A percentile compares a stretch with the other conserved stretches of the same genome.
Conservation (phyloP, 2,329 filamentous ascomycete species). For the Aspergillus glaucus region DNA sequence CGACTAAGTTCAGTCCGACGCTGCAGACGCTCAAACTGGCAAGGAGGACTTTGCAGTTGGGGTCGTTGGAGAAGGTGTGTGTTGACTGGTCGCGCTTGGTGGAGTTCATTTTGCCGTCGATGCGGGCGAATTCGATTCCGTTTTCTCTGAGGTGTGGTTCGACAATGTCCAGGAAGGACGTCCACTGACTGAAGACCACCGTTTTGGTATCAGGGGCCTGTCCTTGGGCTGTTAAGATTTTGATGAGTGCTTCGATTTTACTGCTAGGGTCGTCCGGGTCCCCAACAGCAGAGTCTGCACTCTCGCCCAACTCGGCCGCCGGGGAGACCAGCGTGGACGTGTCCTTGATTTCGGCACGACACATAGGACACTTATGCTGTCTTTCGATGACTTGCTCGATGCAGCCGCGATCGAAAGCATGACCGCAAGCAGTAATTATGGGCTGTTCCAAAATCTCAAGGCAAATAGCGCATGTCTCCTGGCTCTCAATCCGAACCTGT, state of each 20-base stretch:
- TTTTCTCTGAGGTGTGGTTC: conserved; percentile 59
- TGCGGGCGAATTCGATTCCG: conserved; percentile 60
- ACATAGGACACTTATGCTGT: conserved; percentile 80
- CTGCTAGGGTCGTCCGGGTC: conserved; percentile 65
- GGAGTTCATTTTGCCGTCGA: conserved; percentile 75
- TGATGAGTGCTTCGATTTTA: conserved; percentile 73
- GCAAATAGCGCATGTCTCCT: conserved; percentile 79
- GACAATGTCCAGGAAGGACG: conserved; percentile 69
- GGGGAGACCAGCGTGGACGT: conserved; percentile 60
- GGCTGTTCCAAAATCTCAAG: conserved; percentile 65
- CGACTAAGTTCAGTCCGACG: conserved; percentile 78
- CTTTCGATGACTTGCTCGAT: conserved; percentile 67
- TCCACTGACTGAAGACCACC: conserved; percentile 78
- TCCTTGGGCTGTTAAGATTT: conserved; percentile 65
- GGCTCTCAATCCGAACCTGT: conserved; percentile 68
- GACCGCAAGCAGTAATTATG: conserved; percentile 78
- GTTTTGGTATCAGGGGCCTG: conserved; percentile 64
- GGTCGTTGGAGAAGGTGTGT: conserved; percentile 59
- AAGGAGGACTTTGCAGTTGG: conserved; percentile 66
- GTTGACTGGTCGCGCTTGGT: conserved; percentile 66
- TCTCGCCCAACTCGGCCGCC: conserved; percentile 50
- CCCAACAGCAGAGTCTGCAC: conserved; percentile 44
- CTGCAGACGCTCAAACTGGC: conserved; percentile 76
- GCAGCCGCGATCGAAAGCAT: conserved; percentile 69
- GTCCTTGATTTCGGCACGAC: conserved; percentile 61